phyloP scores from a whole-genome alignment of 2,329 filamentous ascomycete genomes.

The Exserohilum turcica region DNA sequence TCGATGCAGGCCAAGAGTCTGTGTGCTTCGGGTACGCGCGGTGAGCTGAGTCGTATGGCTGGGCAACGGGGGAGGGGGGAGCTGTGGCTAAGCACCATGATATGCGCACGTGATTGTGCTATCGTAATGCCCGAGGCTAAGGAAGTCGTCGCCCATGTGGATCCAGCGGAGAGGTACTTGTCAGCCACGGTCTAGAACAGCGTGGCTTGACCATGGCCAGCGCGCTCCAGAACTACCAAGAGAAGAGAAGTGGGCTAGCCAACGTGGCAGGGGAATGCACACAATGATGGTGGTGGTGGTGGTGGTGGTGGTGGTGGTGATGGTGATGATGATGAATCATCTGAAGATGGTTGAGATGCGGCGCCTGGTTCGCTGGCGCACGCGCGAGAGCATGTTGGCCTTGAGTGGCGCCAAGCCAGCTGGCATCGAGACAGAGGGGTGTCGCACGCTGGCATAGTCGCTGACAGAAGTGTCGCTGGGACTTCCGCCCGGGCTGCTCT shows the following conservation, averaged over 20 bases:
- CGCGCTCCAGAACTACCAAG: conserved; percentile 15
- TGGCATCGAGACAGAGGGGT: conserved; percentile 40
- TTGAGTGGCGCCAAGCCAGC: conserved; percentile 36
- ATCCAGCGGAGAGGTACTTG: conserved; percentile 9
- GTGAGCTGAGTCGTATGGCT: conserved; percentile 1
- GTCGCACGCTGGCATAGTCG: conserved; percentile 36
- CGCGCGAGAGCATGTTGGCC: conserved; percentile 41
- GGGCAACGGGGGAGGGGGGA: neutral
- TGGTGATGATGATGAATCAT: neutral
- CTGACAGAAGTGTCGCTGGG: conserved; percentile 46
- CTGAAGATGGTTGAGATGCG: conserved; percentile 47
- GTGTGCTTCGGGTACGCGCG: neutral
- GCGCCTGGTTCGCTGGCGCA: conserved; percentile 44
- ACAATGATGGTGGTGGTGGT: neutral
- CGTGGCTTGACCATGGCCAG: conserved; percentile 20
- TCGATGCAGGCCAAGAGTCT: conserved; percentile 28
- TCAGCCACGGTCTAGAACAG: conserved; percentile 27
- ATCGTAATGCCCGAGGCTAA: conserved; percentile 20
- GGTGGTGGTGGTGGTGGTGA: too few species aligned
- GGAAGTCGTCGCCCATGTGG: conserved; percentile 20
- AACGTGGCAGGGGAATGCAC: conserved; percentile 16
- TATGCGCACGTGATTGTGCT: conserved; percentile 8
- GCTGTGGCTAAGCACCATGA: conserved; percentile 6
- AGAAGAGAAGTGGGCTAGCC: conserved; percentile 19
- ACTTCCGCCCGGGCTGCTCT: conserved; percentile 31